Base-by-base conservation (phyloP, 164 flowering plant species). In the Hamamelis virginiana region DNA sequence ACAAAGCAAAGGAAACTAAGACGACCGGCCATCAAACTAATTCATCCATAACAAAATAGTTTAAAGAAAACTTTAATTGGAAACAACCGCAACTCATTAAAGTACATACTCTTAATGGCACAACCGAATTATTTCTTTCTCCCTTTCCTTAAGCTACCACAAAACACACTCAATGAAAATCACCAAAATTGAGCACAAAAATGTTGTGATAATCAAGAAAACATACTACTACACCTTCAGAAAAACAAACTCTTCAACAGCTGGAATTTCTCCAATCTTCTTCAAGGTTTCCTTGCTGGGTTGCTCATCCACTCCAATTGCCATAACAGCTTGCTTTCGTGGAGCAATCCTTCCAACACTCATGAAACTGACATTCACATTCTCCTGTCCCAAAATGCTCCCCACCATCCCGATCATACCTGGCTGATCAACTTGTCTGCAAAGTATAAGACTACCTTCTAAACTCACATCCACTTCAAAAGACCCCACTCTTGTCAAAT, bases 371-470 rank as follows among this genome's bases (percentile, higher is more conserved):
- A 89, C 92, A 64, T 91, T 91, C 68, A 89, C 92, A 71, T 91
- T 91, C 70, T 84, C 88, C 78, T 83, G 85, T 1, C 88, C 97
- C 64, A 90, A 60, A 59, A 91, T 68, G 76, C 84, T 89, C 8
- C 97, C 97, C 9, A 91, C 97, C 47, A 15, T 81, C 23, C 97
- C 97, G 38, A 91, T 91, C 90, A 91, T 85, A 9, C 95, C 97
- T 0, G 97, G 98, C 71, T 94, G 97, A 77, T 94, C 98, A 16
- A 91, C 93, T 67, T 94, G 98, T 67, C 91, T 86, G 87, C 98
- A 94, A 12, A 94, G 85, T 16, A 94, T 86, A 18, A 91, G 73
- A 72, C 86, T 94, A 4, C 97, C 97, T 70, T 94, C 98, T 77
- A 94, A 74, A 61, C 91, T 90, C 72, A 91, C 97, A 70, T 91